Evolutionary conservation across 768 basidiomycete genomes (phyloP).

Genomic region (Mycena epipterygia): DNA sequence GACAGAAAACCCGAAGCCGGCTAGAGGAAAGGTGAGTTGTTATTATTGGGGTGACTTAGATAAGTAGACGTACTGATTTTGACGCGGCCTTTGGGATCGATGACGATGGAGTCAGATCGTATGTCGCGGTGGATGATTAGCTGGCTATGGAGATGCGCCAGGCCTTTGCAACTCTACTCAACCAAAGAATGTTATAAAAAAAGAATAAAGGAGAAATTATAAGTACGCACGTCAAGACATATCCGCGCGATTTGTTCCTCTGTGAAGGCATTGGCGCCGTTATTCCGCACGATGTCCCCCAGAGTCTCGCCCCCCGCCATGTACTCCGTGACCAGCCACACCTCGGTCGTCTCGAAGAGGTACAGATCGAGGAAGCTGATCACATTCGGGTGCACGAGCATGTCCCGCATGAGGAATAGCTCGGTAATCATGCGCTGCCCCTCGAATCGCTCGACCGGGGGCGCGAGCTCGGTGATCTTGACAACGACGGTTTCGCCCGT

Average conservation of each 20-base stretch:
- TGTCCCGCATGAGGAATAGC: constrained; percentile 86
- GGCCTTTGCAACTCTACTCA: constrained; percentile 77
- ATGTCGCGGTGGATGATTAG: constrained; percentile 83
- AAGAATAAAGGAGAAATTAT: background rate
- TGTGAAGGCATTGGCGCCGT: constrained; percentile 64
- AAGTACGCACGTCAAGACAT: constrained; percentile 70
- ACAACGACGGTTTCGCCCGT: constrained; percentile 44
- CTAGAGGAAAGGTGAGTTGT: constrained; percentile 47
- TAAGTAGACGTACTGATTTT: constrained; percentile 75
- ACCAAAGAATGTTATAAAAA: background rate
- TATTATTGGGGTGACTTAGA: background rate
- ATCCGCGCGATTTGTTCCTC: constrained; percentile 81
- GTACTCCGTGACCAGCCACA: constrained; percentile 87
- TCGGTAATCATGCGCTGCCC: constrained; percentile 85
- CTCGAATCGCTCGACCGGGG: constrained; percentile 71
- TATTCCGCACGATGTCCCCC: constrained; percentile 84
- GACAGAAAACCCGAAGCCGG: constrained; percentile 82
- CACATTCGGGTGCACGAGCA: constrained; percentile 79
- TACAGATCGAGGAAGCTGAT: constrained; percentile 82
- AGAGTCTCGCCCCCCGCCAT: constrained; percentile 79
- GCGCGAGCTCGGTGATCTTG: constrained; percentile 53
- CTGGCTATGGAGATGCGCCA: constrained; percentile 79
- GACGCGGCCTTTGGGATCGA: constrained; percentile 78
- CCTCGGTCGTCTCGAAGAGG: constrained; percentile 71
- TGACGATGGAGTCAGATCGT: constrained; percentile 80